Evolutionary conservation across 2,329 filamentous ascomycete genomes (phyloP), one percentile per base, ranked within the genome.

Genomic region (Trichoderma sp.): DNA sequence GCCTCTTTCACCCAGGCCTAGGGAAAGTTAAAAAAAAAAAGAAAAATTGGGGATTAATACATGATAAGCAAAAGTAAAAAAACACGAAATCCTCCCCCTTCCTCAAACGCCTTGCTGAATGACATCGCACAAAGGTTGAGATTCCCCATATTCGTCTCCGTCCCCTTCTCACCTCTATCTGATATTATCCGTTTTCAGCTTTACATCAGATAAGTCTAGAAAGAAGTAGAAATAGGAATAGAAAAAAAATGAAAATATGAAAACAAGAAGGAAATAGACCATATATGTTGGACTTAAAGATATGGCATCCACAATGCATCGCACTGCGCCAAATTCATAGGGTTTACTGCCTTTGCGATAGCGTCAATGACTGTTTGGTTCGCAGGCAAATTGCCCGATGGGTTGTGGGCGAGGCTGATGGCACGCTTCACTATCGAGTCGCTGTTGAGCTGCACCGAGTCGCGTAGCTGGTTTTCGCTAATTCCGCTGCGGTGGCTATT

Each of bases 221-320:
- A 31, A 24, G 16, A 18, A 41, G 24, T 29, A 41, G 24, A 29
- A 27, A 16, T 21, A 33, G 38, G 45, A 72, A 53, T 11, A 53
- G 18, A 18, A 21, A 18, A 16, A 64, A 59, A 33, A 9, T 35
- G 27, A 63, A 67, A 67, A 60, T 33, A 59, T 33, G 18, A 6
- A 18, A 27, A 45, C 3, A 64, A 73, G 14, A 71, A 29, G 8
- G 11, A 67, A 45, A 67, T 9, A 16, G 24, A 65, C 6, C 18
- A 53, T 21, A 3, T 6, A 41, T 27, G 27, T n/a, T n/a, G 31
- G 63, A 41, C 76, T 85, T 88, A 98, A 82, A 98, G 86, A 87
- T 97, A 99, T 29, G 95, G 93, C 96, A 98, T 98, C 95, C 97
- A 99, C 80, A 99, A 86, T 75, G 95, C 92, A 87, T 99, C 97